Evolutionary conservation across 257 asterid genomes (phyloP), one percentile per base, ranked within the genome.

Genomic region (Nicotiana attenuata): DNA sequence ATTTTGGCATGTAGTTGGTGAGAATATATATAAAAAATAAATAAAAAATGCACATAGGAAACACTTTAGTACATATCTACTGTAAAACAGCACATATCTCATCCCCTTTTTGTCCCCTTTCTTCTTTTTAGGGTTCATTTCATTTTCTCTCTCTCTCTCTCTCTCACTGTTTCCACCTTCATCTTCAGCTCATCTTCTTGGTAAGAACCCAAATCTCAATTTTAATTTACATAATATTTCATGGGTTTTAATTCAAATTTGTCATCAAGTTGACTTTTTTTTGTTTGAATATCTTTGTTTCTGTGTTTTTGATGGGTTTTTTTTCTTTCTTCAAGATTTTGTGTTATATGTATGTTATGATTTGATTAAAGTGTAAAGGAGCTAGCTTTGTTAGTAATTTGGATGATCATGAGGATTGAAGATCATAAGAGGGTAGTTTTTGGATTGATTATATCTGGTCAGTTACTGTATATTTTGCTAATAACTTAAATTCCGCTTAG

Each of bases 1-100:
- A 52, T 52, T 52, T 52, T 52, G 56, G 56, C 79, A 73, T 47
- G 22, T 73, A 73, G 79, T 47, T 73, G 79, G 41, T 73, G 61
- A 24, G 16, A 47, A 3, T 8, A 45, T 17, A 45, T n/a, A 20
- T 2, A 7, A 3, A 0, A 17, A 5, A 55, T 16, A 28, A 17
- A 65, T 67, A 67, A 9, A 67, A 35, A 35, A 67, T 53, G 52
- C 24, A 28, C 19, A 7, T n/a, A 69, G 59, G 78, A n/a, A 38
- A 56, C 59, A 71, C 15, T 47, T 73, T 47, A 73, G 79, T 73
- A 24, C 24, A 47, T 24, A 28, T 28, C 41, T 9, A 3, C 79
- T 47, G 61, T 45, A 73, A 31, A 73, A 47, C 22, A 47, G 61
- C 79, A 73, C 79, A 73, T 73, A 45, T 71, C 78, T 2, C 78